phyloP scores from a whole-genome alignment of 2,329 filamentous ascomycete genomes.

The Exophiala viscosa region DNA sequence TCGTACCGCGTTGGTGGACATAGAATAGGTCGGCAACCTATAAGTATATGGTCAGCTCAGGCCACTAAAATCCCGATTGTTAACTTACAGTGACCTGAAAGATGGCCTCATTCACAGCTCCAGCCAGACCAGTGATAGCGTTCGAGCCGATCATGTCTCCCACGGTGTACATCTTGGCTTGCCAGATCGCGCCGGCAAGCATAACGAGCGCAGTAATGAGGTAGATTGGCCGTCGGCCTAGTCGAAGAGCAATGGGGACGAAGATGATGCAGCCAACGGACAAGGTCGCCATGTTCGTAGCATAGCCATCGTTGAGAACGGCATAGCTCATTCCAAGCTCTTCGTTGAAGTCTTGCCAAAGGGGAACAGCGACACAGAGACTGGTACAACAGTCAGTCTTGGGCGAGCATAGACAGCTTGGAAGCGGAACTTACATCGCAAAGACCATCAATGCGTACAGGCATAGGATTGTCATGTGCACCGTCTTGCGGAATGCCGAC shows the following conservation, averaged over 20 bases:
- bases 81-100: conserved; percentile 40
- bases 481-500: conserved; percentile 27
- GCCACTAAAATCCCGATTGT: background rate
- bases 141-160: conserved; percentile 43
- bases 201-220: conserved; percentile 38
- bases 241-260: conserved; percentile 42
- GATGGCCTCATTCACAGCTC: conserved; percentile 41
- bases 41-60: background rate
- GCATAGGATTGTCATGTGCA: conserved; percentile 31
- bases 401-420: background rate
- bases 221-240: conserved; percentile 42
- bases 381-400: conserved; percentile 1
- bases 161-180: conserved; percentile 38
- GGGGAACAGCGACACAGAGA: conserved; percentile 37
- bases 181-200: conserved; percentile 38
- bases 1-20: conserved; percentile 48
- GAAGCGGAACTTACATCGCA: conserved; percentile 26
- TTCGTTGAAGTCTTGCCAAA: conserved; percentile 40
- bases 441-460: conserved; percentile 32
- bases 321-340: conserved; percentile 40
- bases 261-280: conserved; percentile 41
- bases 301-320: conserved; percentile 42
- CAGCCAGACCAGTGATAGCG: conserved; percentile 40
- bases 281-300: conserved; percentile 39
- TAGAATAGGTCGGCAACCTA: conserved; percentile 49